A percentile compares a stretch with the other conserved stretches of the same genome.
phyloP scores from a whole-genome alignment of 345 rosid species.

The Litchi chinensis region DNA sequence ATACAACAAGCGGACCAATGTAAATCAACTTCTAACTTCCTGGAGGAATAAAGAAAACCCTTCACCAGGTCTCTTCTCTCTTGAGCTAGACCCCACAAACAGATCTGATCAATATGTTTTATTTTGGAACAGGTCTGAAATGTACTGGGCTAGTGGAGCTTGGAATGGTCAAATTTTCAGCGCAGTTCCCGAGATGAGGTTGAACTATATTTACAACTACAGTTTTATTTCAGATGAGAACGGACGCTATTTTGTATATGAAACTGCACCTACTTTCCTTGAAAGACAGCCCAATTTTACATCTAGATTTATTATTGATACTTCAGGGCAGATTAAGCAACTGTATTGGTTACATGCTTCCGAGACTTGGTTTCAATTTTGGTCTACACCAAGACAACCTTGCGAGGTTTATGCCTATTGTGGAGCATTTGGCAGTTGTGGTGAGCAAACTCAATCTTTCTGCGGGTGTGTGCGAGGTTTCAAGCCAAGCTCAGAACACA shows the following conservation, averaged over 20 bases:
- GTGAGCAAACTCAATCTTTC: conserved; percentile 12
- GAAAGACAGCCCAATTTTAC: background rate
- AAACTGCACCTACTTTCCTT: background rate
- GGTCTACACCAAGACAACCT: conserved; percentile 18
- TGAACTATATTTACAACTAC: conserved; percentile 14
- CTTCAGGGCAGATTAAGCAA: conserved; percentile 9
- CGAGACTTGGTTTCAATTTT: conserved; percentile 18
- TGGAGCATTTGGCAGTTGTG: conserved; percentile 30
- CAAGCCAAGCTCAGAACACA: conserved; percentile 11
- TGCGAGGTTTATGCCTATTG: conserved; percentile 26
- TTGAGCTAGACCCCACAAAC: conserved; percentile 47
- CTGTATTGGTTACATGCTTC: background rate
- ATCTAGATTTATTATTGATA: background rate
- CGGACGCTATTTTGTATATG: conserved; percentile 23
- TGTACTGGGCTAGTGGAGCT: conserved; percentile 59
- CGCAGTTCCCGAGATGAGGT: conserved; percentile 29
- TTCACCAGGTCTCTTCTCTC: conserved; percentile 65
- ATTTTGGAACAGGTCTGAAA: conserved; percentile 47
- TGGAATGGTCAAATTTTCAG: conserved; percentile 40
- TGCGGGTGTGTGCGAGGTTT: conserved; percentile 37
- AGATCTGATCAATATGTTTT: conserved; percentile 48
- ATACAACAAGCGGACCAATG: conserved; percentile 38
- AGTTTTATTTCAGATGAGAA: conserved; percentile 20
- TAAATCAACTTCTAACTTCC: conserved; percentile 46
- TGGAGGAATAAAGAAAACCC: conserved; percentile 68